Conservation (phyloP, 768 basidiomycete genomes). For the Amanita muscaria region DNA sequence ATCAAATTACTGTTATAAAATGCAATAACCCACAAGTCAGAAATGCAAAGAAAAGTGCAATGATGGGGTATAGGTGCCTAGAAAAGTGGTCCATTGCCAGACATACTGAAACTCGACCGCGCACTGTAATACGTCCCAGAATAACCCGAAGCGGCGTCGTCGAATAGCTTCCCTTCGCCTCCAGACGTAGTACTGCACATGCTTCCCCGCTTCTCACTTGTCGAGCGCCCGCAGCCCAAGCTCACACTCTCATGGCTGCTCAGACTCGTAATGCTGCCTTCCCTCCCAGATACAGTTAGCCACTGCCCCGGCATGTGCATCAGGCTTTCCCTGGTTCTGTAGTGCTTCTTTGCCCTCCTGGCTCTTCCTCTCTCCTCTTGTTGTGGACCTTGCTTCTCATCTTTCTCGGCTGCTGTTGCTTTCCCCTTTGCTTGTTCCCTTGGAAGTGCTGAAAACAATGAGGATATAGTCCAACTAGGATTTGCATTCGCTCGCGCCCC, state of each 20-base stretch:
- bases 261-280: not conserved
- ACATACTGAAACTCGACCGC: constrained; percentile 18
- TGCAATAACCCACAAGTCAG: too few relatives aligned
- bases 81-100: not conserved
- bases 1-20: too few relatives aligned
- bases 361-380: not conserved
- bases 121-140: constrained; percentile 19
- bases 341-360: not conserved
- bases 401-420: not conserved
- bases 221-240: not conserved
- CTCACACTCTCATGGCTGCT: not conserved
- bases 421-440: not conserved
- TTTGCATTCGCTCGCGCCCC: not conserved
- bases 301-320: not conserved
- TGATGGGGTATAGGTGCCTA: too few relatives aligned
- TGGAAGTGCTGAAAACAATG: constrained; percentile 1
- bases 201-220: not conserved
- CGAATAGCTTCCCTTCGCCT: not conserved
- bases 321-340: not conserved
- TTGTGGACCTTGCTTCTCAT: not conserved
- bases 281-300: not conserved
- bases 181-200: not conserved
- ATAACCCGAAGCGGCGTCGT: constrained; percentile 14
- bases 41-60: too few relatives aligned
- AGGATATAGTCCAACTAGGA: not conserved